These are phyloP conservation scores for Cyberlindnera xylosilytica DNA, from an alignment of 805 yeast genomes.

Conservation along the genomic window DNA sequence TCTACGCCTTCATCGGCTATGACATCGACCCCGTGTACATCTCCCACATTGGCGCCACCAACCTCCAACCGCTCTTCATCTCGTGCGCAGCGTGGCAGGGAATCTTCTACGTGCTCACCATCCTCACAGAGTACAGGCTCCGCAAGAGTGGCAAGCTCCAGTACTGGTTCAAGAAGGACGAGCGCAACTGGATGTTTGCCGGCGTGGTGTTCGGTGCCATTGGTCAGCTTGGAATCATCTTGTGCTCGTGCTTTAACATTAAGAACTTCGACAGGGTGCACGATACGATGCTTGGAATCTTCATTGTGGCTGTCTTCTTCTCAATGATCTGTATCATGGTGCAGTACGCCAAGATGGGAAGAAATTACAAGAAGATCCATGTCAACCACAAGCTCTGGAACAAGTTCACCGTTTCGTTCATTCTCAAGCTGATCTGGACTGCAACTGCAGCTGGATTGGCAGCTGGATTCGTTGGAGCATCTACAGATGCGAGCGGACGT, in stretches of 20 bases:
- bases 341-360: slow-evolving; percentile 46
- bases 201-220: slow-evolving; percentile 43
- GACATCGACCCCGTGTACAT: slow-evolving; percentile 61
- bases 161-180: slow-evolving; percentile 37
- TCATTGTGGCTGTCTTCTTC: slow-evolving; percentile 63
- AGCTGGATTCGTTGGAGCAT: slow-evolving; percentile 56
- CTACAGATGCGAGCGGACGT: slow-evolving; percentile 30
- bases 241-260: slow-evolving; percentile 74
- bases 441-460: slow-evolving; percentile 64
- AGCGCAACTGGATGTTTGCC: slow-evolving; percentile 38
- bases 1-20: slow-evolving; percentile 51
- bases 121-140: slow-evolving; percentile 59
- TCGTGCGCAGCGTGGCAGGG: slow-evolving; percentile 77
- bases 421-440: slow-evolving; percentile 64
- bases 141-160: slow-evolving; percentile 52
- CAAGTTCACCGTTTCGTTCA: slow-evolving; percentile 45
- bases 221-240: slow-evolving; percentile 70
- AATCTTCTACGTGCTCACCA: slow-evolving; percentile 61
- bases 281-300: slow-evolving; percentile 36
- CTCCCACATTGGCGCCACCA: slow-evolving; percentile 86
- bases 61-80: slow-evolving; percentile 79
- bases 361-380: slow-evolving; percentile 38
- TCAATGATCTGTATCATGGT: slow-evolving; percentile 42
- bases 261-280: slow-evolving; percentile 53
- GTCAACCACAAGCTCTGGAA: slow-evolving; percentile 34